A percentile compares a stretch with the other conserved stretches of the same genome.
phyloP scores from a whole-genome alignment of 805 yeast species.

The Candida golubevii region DNA sequence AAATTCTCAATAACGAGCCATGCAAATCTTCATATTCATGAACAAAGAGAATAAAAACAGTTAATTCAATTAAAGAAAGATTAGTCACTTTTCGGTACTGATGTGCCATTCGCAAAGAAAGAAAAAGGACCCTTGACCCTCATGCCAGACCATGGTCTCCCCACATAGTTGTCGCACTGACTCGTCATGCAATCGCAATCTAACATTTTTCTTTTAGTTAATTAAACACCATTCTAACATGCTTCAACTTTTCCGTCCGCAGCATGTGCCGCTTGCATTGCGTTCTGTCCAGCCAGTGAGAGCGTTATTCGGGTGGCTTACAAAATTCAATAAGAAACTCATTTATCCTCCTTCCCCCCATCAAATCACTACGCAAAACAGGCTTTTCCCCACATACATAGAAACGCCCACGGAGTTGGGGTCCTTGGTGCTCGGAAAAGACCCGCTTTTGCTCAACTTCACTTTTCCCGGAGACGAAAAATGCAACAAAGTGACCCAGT shows the following conservation, averaged over 20 bases:
- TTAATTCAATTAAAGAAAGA: too few species aligned
- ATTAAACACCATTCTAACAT: not conserved
- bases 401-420: constrained; percentile 58
- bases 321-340: constrained; percentile 19
- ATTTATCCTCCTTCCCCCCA: constrained; percentile 40
- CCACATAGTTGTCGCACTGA: too few species aligned
- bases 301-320: constrained; percentile 16
- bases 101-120: too few species aligned
- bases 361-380: constrained; percentile 35
- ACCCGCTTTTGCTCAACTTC: constrained; percentile 69
- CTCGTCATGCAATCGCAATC: too few species aligned
- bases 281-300: constrained; percentile 8
- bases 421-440: constrained; percentile 45
- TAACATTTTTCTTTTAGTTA: too few species aligned
- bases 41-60: too few species aligned
- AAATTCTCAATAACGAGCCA: too few species aligned
- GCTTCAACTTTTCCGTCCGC: constrained; percentile 9
- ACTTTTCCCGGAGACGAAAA: constrained; percentile 61
- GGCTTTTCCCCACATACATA: constrained; percentile 40
- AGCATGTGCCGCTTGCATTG: constrained; percentile 7
- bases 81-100: too few species aligned
- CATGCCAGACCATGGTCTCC: too few species aligned
- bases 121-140: too few species aligned
- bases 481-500: constrained; percentile 59
- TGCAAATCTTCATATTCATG: too few species aligned